Evolutionary conservation across 2,329 filamentous ascomycete species (phyloP), one percentile per base, ranked within the genome.

Genomic region (Penicillium sp.): DNA sequence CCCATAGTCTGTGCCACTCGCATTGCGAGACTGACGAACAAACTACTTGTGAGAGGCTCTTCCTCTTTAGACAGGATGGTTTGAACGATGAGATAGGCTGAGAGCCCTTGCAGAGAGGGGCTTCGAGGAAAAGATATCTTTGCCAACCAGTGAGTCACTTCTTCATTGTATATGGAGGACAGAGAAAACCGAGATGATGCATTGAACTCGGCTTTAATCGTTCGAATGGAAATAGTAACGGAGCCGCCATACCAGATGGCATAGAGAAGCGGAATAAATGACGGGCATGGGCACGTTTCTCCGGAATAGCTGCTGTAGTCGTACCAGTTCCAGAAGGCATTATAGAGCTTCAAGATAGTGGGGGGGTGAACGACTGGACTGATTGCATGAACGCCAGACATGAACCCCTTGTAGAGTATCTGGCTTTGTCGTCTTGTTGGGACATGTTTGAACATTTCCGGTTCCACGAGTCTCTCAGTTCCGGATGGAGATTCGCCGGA

Each of bases 231-330:
- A 3, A 79, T 67, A 1, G 76, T 78, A 9, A 79, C 75, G 2
- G 77, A 78, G 3, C 78, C 78, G n/a, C 77, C 75, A 59, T 79
- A 80, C 78, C 78, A 80, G 31, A 81, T 78, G 8, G 77, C 77
- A 59, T 78, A 77, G 4, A 81, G 64, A 4, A 80, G 61, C 2
- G 78, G 77, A 35, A 80, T 74, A 43, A 79, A 77, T 1, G 75
- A 75, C 1, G 75, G 72, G 46, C 76, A 73, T 0, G 75, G 73
- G 49, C 67, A 77, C 4, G 72, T 54, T 35, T 74, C 68, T 16
- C 72, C 72, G 1, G 72, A 72, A 42, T 75, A 70, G 42, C 67
- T 72, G 25, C 65, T 66, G 37, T 72, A 69, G 47, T 78, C 72
- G 56, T 78, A 78, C 77, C 77, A 80, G 31, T 77, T 66, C 77